Evolutionary conservation across 441 rosid species (phyloP), one percentile per base, ranked within the genome.

Genomic region (Aquilaria agallochum): DNA sequence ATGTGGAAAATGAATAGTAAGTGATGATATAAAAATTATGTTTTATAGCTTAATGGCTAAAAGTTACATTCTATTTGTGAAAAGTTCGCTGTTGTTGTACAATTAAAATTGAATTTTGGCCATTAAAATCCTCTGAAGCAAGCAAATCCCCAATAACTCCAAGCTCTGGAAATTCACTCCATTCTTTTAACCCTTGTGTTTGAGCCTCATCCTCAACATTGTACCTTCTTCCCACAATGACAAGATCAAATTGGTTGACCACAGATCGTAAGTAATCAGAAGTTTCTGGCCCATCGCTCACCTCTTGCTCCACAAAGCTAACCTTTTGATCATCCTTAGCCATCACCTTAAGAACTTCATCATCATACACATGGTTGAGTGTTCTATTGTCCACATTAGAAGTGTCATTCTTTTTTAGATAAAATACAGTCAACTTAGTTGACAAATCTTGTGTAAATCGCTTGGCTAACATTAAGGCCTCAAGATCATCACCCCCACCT

Each of bases 151-250:
- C 85, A 56, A 73, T 61, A 20, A 67, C 54, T 6, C 77, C 85
- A n/a, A 78, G 68, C 63, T 81, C 85, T 13, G 78, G 78, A 66
- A 75, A 69, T 52, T 81, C 80, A 15, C 63, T 71, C 85, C 85
- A 78, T 48, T 57, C 64, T 54, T 69, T 75, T 54, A 81, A 56
- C 10, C 83, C 83, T 14, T 5, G 3, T 1, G 73, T 68, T 0
- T 62, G 68, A 27, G 65, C 62, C 31, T 66, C 53, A 57, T 56
- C 65, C 3, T 75, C 76, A 4, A 36, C 42, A 36, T 5, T 36
- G 3, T 69, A 48, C 0, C 70, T 27, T 73, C 67, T 79, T 32
- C 83, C 83, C 30, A 73, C 72, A 0, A 81, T 11, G 55, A 75
- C 73, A 44, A 81, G 72, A 49, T 80, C 80, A 62, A 63, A 75